A percentile compares a stretch with the other conserved stretches of the same genome.
Evolutionary conservation across 306 rosid species (phyloP).

Genomic region (Corylus americana): DNA sequence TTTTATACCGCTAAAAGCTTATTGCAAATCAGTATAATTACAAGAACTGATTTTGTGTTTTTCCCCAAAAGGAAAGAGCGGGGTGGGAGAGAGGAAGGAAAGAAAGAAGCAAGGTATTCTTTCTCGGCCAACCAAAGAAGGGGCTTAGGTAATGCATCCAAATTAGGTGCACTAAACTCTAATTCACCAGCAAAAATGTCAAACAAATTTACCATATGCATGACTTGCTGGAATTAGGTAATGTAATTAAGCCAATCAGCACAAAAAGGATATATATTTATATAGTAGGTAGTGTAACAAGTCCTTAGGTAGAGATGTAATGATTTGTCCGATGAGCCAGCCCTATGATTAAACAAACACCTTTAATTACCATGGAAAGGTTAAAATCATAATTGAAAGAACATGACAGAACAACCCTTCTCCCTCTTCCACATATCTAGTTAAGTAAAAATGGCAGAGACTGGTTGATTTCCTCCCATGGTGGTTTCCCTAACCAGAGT

Average conservation of each 20-base stretch:
- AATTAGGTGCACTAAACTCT: neutral
- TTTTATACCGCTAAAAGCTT: no score
- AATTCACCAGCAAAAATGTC: neutral
- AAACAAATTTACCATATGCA: neutral
- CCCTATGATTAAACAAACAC: neutral
- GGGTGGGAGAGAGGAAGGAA: no score
- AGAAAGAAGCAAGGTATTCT: neutral
- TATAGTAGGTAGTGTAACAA: neutral
- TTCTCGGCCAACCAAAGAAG: neutral
- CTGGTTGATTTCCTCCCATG: neutral
- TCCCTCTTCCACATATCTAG: neutral
- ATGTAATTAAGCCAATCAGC: neutral
- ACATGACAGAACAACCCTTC: no score
- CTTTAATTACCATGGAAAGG: neutral
- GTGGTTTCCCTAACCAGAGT: slow-evolving; percentile 12
- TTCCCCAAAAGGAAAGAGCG: no score
- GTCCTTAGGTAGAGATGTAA: neutral
- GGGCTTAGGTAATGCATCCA: neutral
- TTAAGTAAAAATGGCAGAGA: no score
- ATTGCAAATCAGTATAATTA: no score
- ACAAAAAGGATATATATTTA: neutral
- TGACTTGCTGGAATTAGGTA: no score
- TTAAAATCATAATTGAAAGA: no score
- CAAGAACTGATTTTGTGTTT: no score
- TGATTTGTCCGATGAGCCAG: neutral